Evolutionary conservation across 2,329 filamentous ascomycete species (phyloP).

Genomic region (Colletotrichum sp.): DNA sequence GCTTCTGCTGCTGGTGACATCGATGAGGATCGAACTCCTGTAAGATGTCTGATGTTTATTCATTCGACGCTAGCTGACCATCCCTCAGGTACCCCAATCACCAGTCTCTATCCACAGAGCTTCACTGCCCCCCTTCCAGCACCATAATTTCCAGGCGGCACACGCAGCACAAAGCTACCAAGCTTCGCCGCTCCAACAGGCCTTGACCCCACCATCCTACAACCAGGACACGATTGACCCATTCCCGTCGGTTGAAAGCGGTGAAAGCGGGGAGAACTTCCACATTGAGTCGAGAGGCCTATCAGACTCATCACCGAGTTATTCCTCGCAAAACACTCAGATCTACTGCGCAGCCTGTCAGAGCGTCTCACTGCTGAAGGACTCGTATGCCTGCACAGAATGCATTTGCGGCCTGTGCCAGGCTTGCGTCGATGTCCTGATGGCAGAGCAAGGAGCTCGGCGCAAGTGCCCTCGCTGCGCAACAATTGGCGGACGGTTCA

Average conservation of each 20-base stretch:
- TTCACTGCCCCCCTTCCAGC: conserved; percentile 64
- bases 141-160: conserved; percentile 61
- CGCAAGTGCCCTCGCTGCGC: conserved; percentile 81
- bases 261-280: conserved; percentile 74
- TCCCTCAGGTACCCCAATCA: conserved; percentile 63
- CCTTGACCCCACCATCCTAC: conserved; percentile 82
- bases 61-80: not conserved
- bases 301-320: conserved; percentile 74
- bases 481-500: conserved; percentile 80
- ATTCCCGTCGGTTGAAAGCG: conserved; percentile 87
- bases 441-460: conserved; percentile 76
- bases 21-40: conserved; percentile 88
- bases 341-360: conserved; percentile 94
- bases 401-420: conserved; percentile 94
- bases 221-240: conserved; percentile 73
- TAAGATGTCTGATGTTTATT: conserved; percentile 48
- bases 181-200: conserved; percentile 88
- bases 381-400: conserved; percentile 93
- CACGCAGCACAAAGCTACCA: conserved; percentile 68
- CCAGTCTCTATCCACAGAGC: conserved; percentile 67
- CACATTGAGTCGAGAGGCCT: conserved; percentile 71
- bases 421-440: conserved; percentile 82
- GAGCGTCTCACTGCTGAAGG: conserved; percentile 75
- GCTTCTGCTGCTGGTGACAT: conserved; percentile 91
- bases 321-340: conserved; percentile 77